Conservation (phyloP, 2,329 filamentous ascomycete species). For the Trichoderma afroharzianum region DNA sequence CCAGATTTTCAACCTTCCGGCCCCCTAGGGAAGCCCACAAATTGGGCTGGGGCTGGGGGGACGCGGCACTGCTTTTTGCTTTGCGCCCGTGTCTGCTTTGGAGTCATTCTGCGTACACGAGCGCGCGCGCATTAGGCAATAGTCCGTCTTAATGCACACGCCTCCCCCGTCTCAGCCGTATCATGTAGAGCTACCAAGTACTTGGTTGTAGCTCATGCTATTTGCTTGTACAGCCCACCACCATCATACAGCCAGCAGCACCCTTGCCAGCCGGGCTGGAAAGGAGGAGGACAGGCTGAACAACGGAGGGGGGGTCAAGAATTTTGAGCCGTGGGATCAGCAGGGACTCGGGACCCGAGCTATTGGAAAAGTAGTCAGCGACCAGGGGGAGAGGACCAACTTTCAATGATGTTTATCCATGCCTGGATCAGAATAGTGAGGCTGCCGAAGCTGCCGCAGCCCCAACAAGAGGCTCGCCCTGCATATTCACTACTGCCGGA, state of each 20-base stretch:
- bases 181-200: not conserved
- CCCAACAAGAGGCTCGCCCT: not conserved
- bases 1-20: conserved; percentile 14
- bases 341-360: conserved; percentile 4
- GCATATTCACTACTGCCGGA: conserved; percentile 1
- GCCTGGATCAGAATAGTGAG: conserved; percentile 2
- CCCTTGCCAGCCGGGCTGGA: conserved; percentile 4
- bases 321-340: not conserved
- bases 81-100: not conserved
- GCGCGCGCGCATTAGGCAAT: conserved; percentile 11
- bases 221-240: not conserved
- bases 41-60: not conserved
- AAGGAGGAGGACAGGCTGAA: not conserved
- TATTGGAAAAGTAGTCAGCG: not conserved
- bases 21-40: not conserved
- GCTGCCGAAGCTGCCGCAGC: conserved; percentile 11
- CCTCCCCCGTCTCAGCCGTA: not conserved
- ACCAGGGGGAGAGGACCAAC: not conserved
- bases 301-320: not conserved
- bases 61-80: not conserved
- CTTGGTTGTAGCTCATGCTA: not conserved
- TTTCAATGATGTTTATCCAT: not conserved
- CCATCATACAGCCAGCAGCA: not conserved
- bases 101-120: conserved; percentile 4
- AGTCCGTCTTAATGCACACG: conserved; percentile 3